Evolutionary conservation across 108 stramenopile species (phyloP), one percentile per base, ranked within the genome.

Genomic region (Nannochloropsis gaditana): DNA sequence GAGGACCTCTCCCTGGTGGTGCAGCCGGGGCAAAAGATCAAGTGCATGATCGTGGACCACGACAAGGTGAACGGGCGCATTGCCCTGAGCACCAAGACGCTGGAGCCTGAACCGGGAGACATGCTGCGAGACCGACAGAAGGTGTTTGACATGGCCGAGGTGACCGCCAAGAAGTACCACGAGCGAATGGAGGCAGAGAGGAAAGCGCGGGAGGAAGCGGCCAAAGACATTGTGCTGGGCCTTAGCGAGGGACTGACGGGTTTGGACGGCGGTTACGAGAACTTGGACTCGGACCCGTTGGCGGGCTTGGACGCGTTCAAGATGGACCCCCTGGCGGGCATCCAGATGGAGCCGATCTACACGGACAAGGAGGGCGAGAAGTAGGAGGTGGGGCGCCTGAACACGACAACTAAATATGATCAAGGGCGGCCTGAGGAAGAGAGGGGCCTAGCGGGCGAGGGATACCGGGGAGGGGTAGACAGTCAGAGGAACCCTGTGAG

Each of bases 41-140:
- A 96, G 91, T 96, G 95, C 91, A 98, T 98, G 98, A 96, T 98
- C 86, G 95, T 98, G 83, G 96, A 97, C 90, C 95, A 96, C 86
- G 96, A 97, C 86, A 97, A 97, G 92, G 95, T 84, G 11, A 95
- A 95, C 85, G 96, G 96, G 87, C 90, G 96, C 9, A 97, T 98
- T 87, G 96, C 96, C 17, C 92, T 98, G 47, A 92, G 91, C 86
- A 98, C 98, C 79, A 96, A 96, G 93, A 96, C 96, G n/a, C 86
- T 98, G 79, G 98, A 98, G 87, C 94, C 95, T 31, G 94, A 96
- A 84, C 96, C 96, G 5, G 98, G 98, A 90, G 96, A 96, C 88
- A 97, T 98, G 96, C 91, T 98, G 59, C 93, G 91, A 88, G 94
- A 98, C 90, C 92, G 95, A 11, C 82, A 90, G 42, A 90, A 90